These are phyloP conservation scores for Beta macrorhiza DNA, from an alignment of 179 eudicot species.

Conservation along the genomic window DNA sequence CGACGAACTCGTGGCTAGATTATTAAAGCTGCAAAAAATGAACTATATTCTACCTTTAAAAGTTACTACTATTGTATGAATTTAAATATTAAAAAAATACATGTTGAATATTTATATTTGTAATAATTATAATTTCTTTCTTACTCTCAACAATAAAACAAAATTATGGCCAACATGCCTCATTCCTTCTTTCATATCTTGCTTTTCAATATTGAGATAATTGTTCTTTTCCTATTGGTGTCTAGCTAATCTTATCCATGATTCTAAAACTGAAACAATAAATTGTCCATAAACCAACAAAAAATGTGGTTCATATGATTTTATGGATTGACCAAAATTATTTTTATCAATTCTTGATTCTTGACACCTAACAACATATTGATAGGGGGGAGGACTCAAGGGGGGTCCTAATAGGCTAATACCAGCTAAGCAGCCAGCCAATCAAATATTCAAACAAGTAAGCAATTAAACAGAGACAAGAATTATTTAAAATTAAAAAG, in stretches of 20 bases:
- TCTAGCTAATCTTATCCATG: background rate
- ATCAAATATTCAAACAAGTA: background rate
- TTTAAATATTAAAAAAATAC: too few species aligned
- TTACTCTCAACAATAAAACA: background rate
- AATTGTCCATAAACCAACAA: slow-evolving; percentile 13
- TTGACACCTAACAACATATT: slow-evolving; percentile 19
- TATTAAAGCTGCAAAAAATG: too few species aligned
- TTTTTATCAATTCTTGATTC: background rate
- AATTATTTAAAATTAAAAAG: background rate
- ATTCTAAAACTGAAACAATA: background rate
- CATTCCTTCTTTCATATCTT: background rate
- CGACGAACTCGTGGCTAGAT: too few species aligned
- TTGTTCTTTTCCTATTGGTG: slow-evolving; percentile 16
- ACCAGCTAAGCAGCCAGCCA: slow-evolving; percentile 13
- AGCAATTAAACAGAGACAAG: background rate
- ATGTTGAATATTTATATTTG: too few species aligned
- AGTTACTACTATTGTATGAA: too few species aligned
- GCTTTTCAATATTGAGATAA: background rate
- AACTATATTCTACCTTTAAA: too few species aligned
- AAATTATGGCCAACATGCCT: slow-evolving; percentile 4
- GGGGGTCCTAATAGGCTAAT: slow-evolving; percentile 7
- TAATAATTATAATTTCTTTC: background rate
- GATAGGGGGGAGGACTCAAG: slow-evolving; percentile 11
- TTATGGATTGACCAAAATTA: slow-evolving; percentile 16
- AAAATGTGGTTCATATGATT: background rate